Evolutionary conservation across 2,329 filamentous ascomycete species (phyloP).

Genomic region (Elsinoe arachidis): DNA sequence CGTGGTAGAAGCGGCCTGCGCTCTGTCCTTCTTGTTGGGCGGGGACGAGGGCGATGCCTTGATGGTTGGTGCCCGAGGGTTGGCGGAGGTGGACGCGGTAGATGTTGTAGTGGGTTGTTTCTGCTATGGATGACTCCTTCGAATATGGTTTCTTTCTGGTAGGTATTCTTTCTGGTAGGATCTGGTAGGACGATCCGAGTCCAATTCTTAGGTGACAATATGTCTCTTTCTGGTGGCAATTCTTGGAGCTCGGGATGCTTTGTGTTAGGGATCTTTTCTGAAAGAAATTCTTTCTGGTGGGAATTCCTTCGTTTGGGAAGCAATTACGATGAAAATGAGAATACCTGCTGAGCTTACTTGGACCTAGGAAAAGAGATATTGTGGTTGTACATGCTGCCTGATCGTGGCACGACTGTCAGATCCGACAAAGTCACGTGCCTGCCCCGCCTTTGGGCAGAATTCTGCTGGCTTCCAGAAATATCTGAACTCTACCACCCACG

Average conservation of each 20-base stretch:
- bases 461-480: not conserved
- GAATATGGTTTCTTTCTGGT: no score
- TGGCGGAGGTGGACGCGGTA: not conserved
- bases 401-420: not conserved
- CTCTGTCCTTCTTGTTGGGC: not conserved
- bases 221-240: no score
- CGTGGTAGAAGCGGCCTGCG: not conserved
- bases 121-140: not conserved
- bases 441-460: not conserved
- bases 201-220: no score
- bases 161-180: no score
- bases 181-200: no score
- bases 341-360: no score
- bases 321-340: not conserved
- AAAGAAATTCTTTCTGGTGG: not conserved
- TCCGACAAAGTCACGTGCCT: not conserved
- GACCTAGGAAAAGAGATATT: no score
- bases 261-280: not conserved
- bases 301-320: not conserved
- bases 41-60: not conserved
- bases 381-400: not conserved
- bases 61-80: not conserved
- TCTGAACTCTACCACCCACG: no score
- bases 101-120: not conserved
- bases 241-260: not conserved